phyloP scores from a whole-genome alignment of 1,284 basidiomycete genomes.

The Gomphus bonarii region DNA sequence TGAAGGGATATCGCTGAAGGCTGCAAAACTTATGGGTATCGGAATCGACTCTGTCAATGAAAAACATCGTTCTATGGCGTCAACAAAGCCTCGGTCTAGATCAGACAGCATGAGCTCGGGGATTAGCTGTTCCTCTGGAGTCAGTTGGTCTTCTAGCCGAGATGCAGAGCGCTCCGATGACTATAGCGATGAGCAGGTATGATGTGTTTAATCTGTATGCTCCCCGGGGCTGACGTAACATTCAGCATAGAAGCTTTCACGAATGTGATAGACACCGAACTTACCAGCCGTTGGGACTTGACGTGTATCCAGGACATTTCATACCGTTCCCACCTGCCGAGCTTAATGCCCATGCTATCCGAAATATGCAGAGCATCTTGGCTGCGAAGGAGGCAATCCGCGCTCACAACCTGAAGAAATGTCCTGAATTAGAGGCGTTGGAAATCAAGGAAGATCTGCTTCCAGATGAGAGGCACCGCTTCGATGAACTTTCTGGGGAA shows the following conservation, averaged over 20 bases:
- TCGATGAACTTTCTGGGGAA: neutral
- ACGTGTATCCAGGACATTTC: neutral
- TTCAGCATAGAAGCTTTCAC: neutral
- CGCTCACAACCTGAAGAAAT: neutral
- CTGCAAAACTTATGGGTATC: conserved; percentile 6
- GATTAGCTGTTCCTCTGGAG: neutral
- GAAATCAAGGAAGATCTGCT: neutral
- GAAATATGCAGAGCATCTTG: conserved; percentile 6
- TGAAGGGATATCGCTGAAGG: neutral
- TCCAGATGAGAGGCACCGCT: neutral
- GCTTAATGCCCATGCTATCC: neutral
- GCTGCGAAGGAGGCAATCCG: conserved; percentile 7
- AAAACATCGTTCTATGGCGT: neutral
- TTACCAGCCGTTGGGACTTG: conserved; percentile 1
- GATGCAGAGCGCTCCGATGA: neutral
- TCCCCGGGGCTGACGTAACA: neutral
- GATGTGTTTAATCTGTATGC: neutral
- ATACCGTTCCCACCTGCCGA: conserved; percentile 1
- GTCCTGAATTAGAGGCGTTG: neutral
- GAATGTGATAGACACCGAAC: neutral
- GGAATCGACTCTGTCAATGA: neutral
- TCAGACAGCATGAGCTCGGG: neutral
- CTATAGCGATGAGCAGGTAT: neutral
- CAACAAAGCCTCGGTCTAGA: neutral
- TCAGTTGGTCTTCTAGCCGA: neutral